Evolutionary conservation across 2,329 filamentous ascomycete genomes (phyloP).

Genomic region (Aspergillus novofumigatus): DNA sequence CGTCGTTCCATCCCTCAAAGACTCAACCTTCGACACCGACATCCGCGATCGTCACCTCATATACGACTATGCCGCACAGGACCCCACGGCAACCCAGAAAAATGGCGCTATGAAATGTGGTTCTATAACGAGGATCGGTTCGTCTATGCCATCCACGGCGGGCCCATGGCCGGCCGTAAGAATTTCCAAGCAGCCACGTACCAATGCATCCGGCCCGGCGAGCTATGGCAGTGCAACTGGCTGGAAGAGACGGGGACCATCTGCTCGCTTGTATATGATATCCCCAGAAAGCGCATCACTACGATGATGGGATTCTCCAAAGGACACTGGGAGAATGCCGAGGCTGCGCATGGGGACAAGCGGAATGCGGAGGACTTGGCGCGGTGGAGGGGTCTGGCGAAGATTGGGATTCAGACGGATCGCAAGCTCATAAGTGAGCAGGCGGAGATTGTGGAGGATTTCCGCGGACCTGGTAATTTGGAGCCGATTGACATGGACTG

Average conservation of each 20-base stretch:
- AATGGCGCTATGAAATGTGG: conserved; percentile 61
- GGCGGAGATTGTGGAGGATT: conserved; percentile 48
- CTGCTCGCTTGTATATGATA: conserved; percentile 54
- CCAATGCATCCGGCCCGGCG: conserved; percentile 55
- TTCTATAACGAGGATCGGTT: conserved; percentile 53
- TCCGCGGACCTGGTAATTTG: conserved; percentile 48
- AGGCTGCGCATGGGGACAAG: conserved; percentile 55
- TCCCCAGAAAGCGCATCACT: conserved; percentile 46
- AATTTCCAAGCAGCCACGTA: conserved; percentile 55
- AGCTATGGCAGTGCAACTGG: conserved; percentile 60
- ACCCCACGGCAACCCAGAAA: conserved; percentile 49
- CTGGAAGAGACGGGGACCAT: conserved; percentile 59
- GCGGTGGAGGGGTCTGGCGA: conserved; percentile 51
- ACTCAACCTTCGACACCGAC: conserved; percentile 47
- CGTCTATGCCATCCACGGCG: conserved; percentile 58
- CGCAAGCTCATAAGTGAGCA: conserved; percentile 52
- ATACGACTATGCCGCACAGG: conserved; percentile 54
- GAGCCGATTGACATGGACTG: conserved; percentile 42
- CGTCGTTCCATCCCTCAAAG: neutral
- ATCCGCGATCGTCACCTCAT: conserved; percentile 53
- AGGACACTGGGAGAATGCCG: conserved; percentile 52
- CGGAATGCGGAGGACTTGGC: conserved; percentile 48
- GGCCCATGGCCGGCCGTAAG: conserved; percentile 53
- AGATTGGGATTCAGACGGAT: conserved; percentile 49
- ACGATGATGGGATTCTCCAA: conserved; percentile 53